Evolutionary conservation across 495 filamentous ascomycete species (phyloP).

Genomic region (Thermothielavioides terrestris): DNA sequence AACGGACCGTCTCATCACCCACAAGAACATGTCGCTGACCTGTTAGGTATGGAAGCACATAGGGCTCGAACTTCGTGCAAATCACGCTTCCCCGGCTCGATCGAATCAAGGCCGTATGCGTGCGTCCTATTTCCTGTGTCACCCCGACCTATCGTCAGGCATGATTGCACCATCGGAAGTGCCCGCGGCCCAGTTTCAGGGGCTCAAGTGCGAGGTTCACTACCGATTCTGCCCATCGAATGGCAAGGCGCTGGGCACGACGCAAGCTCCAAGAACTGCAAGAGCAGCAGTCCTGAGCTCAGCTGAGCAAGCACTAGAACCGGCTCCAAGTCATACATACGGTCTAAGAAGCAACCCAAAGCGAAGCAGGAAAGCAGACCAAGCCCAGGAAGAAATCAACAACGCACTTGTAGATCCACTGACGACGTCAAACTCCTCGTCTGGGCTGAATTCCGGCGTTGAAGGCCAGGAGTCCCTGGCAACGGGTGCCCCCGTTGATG

Average conservation of each 20-base stretch:
- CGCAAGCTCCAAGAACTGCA: background rate
- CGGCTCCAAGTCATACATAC: slow-evolving; percentile 1
- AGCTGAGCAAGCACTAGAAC: background rate
- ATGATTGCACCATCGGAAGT: slow-evolving; percentile 15
- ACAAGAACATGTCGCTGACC: background rate
- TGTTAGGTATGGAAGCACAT: slow-evolving; percentile 20
- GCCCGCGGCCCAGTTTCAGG: slow-evolving; percentile 25
- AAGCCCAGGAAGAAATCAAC: background rate
- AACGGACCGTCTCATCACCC: background rate
- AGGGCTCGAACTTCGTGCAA: slow-evolving; percentile 18
- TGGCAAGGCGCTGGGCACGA: background rate
- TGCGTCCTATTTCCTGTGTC: slow-evolving; percentile 21
- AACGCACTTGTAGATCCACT: background rate
- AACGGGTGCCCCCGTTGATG: slow-evolving; percentile 5
- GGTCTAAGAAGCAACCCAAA: slow-evolving; percentile 6
- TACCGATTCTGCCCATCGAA: background rate
- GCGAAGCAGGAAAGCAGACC: slow-evolving; percentile 1
- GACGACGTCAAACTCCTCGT: background rate
- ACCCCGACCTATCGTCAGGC: slow-evolving; percentile 22
- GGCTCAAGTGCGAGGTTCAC: slow-evolving; percentile 20
- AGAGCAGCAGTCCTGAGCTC: no score
- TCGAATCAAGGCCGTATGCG: background rate
- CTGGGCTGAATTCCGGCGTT: background rate
- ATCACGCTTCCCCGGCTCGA: background rate
- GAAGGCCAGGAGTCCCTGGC: background rate